Base-by-base conservation (phyloP, 2,329 filamentous ascomycete species). In the Colletotrichum ledebouriae region DNA sequence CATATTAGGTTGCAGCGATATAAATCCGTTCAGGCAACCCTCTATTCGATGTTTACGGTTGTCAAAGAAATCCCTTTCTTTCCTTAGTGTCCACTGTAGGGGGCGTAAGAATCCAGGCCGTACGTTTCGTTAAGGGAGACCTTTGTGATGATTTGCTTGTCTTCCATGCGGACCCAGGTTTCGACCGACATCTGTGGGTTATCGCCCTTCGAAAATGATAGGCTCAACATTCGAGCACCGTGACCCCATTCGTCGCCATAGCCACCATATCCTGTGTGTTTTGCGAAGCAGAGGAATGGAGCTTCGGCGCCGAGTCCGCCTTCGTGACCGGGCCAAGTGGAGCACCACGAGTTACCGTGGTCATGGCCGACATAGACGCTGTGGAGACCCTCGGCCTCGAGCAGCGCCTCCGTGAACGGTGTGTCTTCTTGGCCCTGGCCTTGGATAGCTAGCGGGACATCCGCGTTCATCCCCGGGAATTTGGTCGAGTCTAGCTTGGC, bases 221-320 rank as follows among this genome's bases (percentile, higher is more conserved):
- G 63, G 46, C 59, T 70, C 22, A 74, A 42, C 37, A 73, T 62
- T 1, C 89, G 81, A 6, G 84, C 83, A 3, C 90, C 90, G 0
- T 90, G 85, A 11, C 85, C 84, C 86, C 87, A 91, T 49, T 81
- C 80, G 0, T 82, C 80, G 0, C 89, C 88, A 72, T 93, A 93
- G 0, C 91, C 90, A 0, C 90, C 90, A 67, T 92, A 93, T 0
- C 91, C 90, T 0, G 88, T 85, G 72, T 91, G 90, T 71, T 91
- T 87, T 6, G 89, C 88, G 73, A 90, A 92, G 71, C 84, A 86
- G 11, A 86, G 73, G 50, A 71, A 71, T 29, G 67, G 69, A 25
- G 82, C 79, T 34, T 82, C 73, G 3, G 82, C 83, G 67, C 67
- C 62, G 63, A 69, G 67, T 39, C 67, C 63, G 20, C 33, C 46